A percentile compares a stretch with the other conserved stretches of the same genome.
phyloP scores from a whole-genome alignment of 2,329 filamentous ascomycete genomes.

The Neonectria neomacrospora region DNA sequence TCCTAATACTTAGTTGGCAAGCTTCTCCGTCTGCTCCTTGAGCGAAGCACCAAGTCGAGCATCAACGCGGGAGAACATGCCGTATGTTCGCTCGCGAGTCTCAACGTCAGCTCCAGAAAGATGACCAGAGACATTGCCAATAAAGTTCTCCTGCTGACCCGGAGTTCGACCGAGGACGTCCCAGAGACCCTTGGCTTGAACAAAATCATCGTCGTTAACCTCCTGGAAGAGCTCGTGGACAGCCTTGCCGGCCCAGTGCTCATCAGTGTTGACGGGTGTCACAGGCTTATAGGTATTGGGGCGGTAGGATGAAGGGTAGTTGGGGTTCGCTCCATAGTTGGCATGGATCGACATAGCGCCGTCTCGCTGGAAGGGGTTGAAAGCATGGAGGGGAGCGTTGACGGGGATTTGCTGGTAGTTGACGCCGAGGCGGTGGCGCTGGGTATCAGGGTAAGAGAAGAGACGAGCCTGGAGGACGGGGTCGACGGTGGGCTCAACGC shows the following conservation, averaged over 20 bases:
- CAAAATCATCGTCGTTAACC: conserved; percentile 61
- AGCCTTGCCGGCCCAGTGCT: conserved; percentile 60
- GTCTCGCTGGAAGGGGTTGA: conserved; percentile 79
- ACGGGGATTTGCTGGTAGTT: conserved; percentile 74
- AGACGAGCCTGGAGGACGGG: conserved; percentile 69
- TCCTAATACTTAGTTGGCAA: conserved; percentile 38
- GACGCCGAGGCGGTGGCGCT: conserved; percentile 73
- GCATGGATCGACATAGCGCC: conserved; percentile 76
- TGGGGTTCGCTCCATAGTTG: conserved; percentile 70
- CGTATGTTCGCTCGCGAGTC: conserved; percentile 68
- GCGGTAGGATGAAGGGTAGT: conserved; percentile 65
- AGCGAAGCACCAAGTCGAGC: conserved; percentile 63
- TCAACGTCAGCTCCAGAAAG: conserved; percentile 63
- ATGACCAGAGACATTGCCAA: conserved; percentile 68
- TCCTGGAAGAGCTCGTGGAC: conserved; percentile 57
- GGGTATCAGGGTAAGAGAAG: conserved; percentile 73
- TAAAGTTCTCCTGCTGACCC: conserved; percentile 71
- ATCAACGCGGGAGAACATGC: conserved; percentile 70
- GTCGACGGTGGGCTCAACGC: conserved; percentile 70
- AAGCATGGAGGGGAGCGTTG: conserved; percentile 65
- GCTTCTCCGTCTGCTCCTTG: conserved; percentile 63
- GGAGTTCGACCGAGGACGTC: conserved; percentile 57
- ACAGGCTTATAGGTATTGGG: conserved; percentile 56
- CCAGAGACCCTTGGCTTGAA: conserved; percentile 61
- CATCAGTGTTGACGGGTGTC: conserved; percentile 55